Conservation (phyloP, 129 eudicot genomes). For the Lactuca saligna region DNA sequence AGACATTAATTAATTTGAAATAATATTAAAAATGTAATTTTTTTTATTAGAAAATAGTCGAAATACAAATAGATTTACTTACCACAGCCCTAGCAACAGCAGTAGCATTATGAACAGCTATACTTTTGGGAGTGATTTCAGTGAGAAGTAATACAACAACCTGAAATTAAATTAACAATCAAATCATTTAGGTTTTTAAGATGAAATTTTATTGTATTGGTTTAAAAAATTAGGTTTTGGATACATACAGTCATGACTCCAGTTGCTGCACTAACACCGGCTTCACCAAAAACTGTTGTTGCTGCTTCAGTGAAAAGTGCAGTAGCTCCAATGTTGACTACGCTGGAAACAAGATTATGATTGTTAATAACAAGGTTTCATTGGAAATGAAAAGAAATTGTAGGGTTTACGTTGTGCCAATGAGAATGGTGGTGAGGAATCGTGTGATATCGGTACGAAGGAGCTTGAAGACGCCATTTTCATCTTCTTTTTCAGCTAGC, state of each 20-base stretch:
- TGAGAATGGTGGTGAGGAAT: constrained; percentile 65
- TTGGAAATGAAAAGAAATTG: not conserved
- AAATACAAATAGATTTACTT: constrained; percentile 27
- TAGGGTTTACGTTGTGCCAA: constrained; percentile 59
- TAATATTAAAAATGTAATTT: not conserved
- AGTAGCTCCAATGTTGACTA: constrained; percentile 76
- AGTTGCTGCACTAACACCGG: constrained; percentile 72
- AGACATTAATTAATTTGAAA: constrained; percentile 24
- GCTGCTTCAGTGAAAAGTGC: constrained; percentile 79
- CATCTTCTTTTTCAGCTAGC: constrained; percentile 73
- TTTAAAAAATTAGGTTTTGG: constrained; percentile 4
- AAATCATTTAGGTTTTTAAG: constrained; percentile 11
- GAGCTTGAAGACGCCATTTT: constrained; percentile 66
- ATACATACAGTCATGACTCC: constrained; percentile 65
- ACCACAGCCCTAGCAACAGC: constrained; percentile 82
- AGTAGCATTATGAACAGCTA: constrained; percentile 71
- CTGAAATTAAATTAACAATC: constrained; percentile 30
- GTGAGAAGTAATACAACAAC: constrained; percentile 70
- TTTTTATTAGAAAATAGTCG: not conserved
- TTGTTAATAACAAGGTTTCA: not conserved
- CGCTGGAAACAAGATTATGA: constrained; percentile 30
- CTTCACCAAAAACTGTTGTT: constrained; percentile 69
- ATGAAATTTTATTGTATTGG: not conserved
- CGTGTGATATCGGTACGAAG: constrained; percentile 73
- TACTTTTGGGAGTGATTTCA: constrained; percentile 73